phyloP scores from a whole-genome alignment of 2,329 filamentous ascomycete genomes.

The Pseudogymnoascus sp. region DNA sequence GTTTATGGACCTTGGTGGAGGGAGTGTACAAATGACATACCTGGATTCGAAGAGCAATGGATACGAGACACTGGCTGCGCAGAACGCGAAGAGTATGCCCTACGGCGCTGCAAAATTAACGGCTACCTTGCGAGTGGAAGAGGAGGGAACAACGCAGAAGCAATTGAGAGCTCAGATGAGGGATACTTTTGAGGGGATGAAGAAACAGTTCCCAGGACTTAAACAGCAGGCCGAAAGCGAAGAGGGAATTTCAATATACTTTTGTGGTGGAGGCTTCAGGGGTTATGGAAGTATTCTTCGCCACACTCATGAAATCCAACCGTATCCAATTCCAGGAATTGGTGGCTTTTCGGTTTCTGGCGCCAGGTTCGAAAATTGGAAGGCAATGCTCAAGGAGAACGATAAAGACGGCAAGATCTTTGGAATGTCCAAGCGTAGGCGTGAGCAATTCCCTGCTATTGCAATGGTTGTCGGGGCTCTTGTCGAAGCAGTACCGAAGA shows the following conservation, averaged over 20 bases:
- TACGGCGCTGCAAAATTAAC: conserved; percentile 55
- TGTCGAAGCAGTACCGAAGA: conserved; percentile 58
- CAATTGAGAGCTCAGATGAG: conserved; percentile 49
- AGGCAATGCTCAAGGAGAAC: conserved; percentile 46
- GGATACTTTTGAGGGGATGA: conserved; percentile 50
- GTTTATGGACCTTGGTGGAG: conserved; percentile 80
- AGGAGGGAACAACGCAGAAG: conserved; percentile 34
- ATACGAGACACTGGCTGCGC: conserved; percentile 49
- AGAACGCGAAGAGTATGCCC: conserved; percentile 49
- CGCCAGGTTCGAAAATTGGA: conserved; percentile 50
- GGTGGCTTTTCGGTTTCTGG: conserved; percentile 67
- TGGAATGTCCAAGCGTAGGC: conserved; percentile 72
- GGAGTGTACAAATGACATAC: conserved; percentile 60
- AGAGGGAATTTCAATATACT: conserved; percentile 62
- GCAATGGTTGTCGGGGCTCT: conserved; percentile 73
- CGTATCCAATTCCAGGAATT: conserved; percentile 78
- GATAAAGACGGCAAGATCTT: conserved; percentile 53
- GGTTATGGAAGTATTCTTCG: conserved; percentile 89
- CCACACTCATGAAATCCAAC: conserved; percentile 63
- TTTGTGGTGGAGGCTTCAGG: conserved; percentile 84
- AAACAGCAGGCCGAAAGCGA: conserved; percentile 32
- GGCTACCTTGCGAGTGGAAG: conserved; percentile 36
- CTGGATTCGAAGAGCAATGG: conserved; percentile 40
- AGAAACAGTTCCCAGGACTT: conserved; percentile 45
- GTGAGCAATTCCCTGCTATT: conserved; percentile 77